Evolutionary conservation across 192 early-diverging fungal genomes (phyloP), one percentile per base, ranked within the genome.

Genomic region (Funneliformis geosporum): DNA sequence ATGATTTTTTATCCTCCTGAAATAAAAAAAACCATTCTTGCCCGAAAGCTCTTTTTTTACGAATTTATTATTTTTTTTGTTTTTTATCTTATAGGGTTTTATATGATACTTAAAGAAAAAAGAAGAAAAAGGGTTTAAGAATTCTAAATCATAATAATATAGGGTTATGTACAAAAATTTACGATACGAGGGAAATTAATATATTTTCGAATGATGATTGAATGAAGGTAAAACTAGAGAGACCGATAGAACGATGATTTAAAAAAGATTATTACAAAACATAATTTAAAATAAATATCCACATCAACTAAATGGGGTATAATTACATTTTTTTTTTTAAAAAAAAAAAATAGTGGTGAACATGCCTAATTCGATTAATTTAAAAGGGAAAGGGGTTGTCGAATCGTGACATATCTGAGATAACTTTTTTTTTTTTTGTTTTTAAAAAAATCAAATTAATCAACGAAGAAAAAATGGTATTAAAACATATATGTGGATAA

Each of bases 1-100:
- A 55, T 55, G 47, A 55, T 55, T 55, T 55, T 67, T 68, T 68
- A 68, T 68, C 66, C 66, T 68, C 66, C 66, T 68, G 66, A 68
- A 68, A 68, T 68, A 68, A 68, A 68, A 68, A 68, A 64, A 55
- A n/a, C 66, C 66, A 18, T 40, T 27, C 12, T 55, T 55, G 47
- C 47, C 66, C 66, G 33, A 68, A 68, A 68, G 33, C 28, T 39
- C 33, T 18, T 68, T 68, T 68, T n/a, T n/a, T n/a, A n/a, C 33
- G 25, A 38, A 39, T 68, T 39, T 39, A 68, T 68, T 68, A 12
- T 39, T 38, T 67, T 68, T 68, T 68, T 40, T 40, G 11, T 42
- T 68, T 68, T 68, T 68, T 23, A 14, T 38, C 66, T 68, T 68
- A 68, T 68, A 18, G 66, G 62, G 23, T 64, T 64, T 64, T 28